phyloP scores from a whole-genome alignment of 2,329 filamentous ascomycete genomes.

The Ceratocystis colombiana region DNA sequence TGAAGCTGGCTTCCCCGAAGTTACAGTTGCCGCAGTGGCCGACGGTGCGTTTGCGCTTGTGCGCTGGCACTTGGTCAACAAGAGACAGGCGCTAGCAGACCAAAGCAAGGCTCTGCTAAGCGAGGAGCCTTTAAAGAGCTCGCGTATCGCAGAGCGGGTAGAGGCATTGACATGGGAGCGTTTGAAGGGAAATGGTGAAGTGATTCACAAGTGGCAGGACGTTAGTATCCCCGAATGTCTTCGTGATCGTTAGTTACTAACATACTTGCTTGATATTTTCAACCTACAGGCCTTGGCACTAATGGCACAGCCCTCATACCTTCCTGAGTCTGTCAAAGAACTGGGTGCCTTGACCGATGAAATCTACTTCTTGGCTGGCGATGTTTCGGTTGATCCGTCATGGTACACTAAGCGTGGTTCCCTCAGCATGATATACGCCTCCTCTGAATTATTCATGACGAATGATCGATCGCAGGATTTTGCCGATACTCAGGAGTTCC shows the following conservation, averaged over 20 bases:
- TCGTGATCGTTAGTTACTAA: background rate
- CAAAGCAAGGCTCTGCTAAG: conserved; percentile 36
- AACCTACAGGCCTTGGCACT: conserved; percentile 63
- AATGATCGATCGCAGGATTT: conserved; percentile 69
- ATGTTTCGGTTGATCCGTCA: conserved; percentile 66
- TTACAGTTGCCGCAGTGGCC: conserved; percentile 72
- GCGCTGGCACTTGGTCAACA: conserved; percentile 60
- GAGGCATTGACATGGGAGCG: conserved; percentile 65
- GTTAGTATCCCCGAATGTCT: conserved; percentile 39
- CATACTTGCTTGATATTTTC: background rate
- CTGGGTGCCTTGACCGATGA: conserved; percentile 79
- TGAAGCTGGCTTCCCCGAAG: conserved; percentile 77
- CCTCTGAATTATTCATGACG: conserved; percentile 87
- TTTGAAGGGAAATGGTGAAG: conserved; percentile 59
- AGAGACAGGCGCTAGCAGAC: conserved; percentile 50
- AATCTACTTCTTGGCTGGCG: conserved; percentile 79
- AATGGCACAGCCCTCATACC: conserved; percentile 75
- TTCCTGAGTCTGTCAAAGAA: conserved; percentile 66
- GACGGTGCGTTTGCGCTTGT: conserved; percentile 74
- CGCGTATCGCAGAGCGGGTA: conserved; percentile 53
- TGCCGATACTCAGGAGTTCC: conserved; percentile 65
- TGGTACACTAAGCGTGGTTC: conserved; percentile 68
- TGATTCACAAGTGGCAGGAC: conserved; percentile 78
- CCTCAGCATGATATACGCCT: conserved; percentile 52
- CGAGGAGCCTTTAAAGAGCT: conserved; percentile 30